Base-by-base conservation (phyloP, 768 basidiomycete genomes). In the Lactarius tabidus region DNA sequence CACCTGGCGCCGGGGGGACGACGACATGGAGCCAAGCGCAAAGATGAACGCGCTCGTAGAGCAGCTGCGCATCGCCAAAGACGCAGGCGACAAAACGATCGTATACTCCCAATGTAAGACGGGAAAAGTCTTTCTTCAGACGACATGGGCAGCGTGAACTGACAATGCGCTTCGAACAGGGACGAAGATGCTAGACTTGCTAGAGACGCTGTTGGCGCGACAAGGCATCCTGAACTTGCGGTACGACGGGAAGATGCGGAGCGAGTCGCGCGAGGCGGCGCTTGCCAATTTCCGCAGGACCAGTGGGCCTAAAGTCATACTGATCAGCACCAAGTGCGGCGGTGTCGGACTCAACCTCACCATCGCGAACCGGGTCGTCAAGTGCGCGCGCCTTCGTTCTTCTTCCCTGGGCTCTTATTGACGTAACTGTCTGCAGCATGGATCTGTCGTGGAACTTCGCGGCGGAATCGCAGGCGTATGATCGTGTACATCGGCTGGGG, bases 381-480 rank as follows among this genome's bases (percentile, higher is more conserved):
- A 87, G 86, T 88, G 70, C 55, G 81, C 72, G 9, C 8, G 62
- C 15, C 10, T 36, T 57, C 54, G 23, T 9, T 8, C 29, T n/a
- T 55, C 8, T 52, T 7, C 35, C 15, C 38, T n/a, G 9, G 36
- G 48, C 23, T 39, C 36, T 29, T 28, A 36, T 53, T 60, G 52
- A 39, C 2, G 10, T 10, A 41, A 1, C n/a, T n/a, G n/a, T n/a
- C n/a, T 20, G 20, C 51, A 88, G 86, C 72, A 80, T 90, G 79
- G 89, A 89, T 71, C 76, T 89, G 20, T 85, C 85, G 31, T 90
- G 88, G 88, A 89, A 88, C 70, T 87, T 82, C 68, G 88, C 88
- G 0, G 77, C 85, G 0, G 88, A 90, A 70, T 84, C 84, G 0
- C 89, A 90, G 68, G 88, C 88, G 6, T 80, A 79, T 45, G 75